Percentiles rank a stretch among this genome's conserved stretches.
Evolutionary conservation across 2,329 filamentous ascomycete genomes (phyloP).

Genomic region (Pseudogymnoascus sp.): DNA sequence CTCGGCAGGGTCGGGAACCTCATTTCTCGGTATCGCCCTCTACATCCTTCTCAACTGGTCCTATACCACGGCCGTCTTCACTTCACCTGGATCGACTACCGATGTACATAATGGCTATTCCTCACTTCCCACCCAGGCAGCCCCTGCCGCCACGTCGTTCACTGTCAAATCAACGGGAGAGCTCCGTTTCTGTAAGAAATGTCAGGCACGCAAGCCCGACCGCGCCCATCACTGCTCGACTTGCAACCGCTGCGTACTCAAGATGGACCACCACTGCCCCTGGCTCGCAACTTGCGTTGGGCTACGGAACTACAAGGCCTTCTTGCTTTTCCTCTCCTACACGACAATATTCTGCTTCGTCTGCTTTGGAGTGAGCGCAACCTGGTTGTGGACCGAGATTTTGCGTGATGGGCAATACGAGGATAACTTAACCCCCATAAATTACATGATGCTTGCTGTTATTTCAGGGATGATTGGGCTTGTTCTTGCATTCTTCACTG

Average conservation of each 20-base stretch:
- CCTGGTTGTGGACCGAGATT: conserved; percentile 82
- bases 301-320: conserved; percentile 89
- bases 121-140: conserved; percentile 66
- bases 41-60: conserved; percentile 77
- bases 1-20: conserved; percentile 42
- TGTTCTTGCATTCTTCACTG: conserved; percentile 80
- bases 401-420: conserved; percentile 59
- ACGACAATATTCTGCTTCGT: conserved; percentile 78
- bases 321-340: conserved; percentile 86
- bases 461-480: conserved; percentile 85
- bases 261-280: conserved; percentile 99
- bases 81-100: conserved; percentile 67
- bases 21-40: conserved; percentile 57
- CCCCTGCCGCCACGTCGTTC: conserved; percentile 57
- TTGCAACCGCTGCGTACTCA: conserved; percentile 86
- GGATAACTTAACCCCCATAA: conserved; percentile 75
- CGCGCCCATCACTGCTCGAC: conserved; percentile 95
- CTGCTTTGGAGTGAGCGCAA: conserved; percentile 64
- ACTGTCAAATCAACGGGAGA: conserved; percentile 90
- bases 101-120: conserved; percentile 59
- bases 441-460: conserved; percentile 81
- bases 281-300: conserved; percentile 97
- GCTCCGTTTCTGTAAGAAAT: conserved; percentile 92
- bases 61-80: conserved; percentile 92
- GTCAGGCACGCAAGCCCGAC: conserved; percentile 87